Evolutionary conservation across 768 basidiomycete species (phyloP).

Genomic region (Termitomyces sp.): DNA sequence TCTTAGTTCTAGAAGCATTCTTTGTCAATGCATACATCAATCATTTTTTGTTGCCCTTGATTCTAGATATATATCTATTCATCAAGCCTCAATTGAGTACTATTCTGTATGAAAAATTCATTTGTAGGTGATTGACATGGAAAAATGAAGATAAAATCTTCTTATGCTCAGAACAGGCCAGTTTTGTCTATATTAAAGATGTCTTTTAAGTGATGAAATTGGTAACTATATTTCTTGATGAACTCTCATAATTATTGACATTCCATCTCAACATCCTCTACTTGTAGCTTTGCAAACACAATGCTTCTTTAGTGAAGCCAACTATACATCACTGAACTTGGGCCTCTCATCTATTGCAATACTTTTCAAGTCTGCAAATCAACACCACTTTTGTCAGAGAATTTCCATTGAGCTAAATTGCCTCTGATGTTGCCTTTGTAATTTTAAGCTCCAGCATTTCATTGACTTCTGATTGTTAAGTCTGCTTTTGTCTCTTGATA

Average conservation of each 20-base stretch:
- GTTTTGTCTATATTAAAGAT: too few relatives aligned
- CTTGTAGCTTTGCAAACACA: conserved; percentile 22
- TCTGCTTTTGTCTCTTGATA: conserved; percentile 2
- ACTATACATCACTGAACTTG: conserved; percentile 31
- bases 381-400: too few relatives aligned
- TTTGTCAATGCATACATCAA: background rate
- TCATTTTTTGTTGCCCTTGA: background rate
- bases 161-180: too few relatives aligned
- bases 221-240: conserved; percentile 15
- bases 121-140: background rate
- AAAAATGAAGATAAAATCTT: too few relatives aligned
- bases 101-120: background rate
- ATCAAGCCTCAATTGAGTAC: background rate
- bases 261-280: conserved; percentile 21
- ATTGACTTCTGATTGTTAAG: too few relatives aligned
- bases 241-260: conserved; percentile 19
- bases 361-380: conserved; percentile 21
- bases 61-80: background rate
- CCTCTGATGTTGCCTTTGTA: conserved; percentile 19
- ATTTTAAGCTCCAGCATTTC: conserved; percentile 10
- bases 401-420: too few relatives aligned
- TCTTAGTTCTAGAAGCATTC: background rate
- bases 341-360: conserved; percentile 27
- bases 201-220: too few relatives aligned
- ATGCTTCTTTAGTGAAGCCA: conserved; percentile 20